Base-by-base conservation (phyloP, 1,139 yeast genomes). In the Kodamaea fungicola region DNA sequence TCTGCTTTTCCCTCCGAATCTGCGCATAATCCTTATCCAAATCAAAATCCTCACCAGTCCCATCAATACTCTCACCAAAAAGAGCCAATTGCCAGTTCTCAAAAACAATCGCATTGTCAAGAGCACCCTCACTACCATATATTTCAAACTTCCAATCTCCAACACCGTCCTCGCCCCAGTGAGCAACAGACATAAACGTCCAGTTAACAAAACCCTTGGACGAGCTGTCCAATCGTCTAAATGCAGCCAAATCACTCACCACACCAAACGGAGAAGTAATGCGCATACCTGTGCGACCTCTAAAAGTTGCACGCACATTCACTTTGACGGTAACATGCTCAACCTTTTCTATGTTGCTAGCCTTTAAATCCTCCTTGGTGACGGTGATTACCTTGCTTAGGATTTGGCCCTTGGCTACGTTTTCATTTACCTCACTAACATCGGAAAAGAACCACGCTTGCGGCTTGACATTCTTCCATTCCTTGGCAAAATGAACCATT, bases 151-250 rank as follows among this genome's bases (percentile, higher is more conserved):
- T 78, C 98, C 98, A 94, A 10, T 77, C 79, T 8, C 99, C 99
- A 24, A 62, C 61, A 2, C 94, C 94, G 1, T 59, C 44, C 56
- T 89, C 97, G 26, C 96, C 97, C 97, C 98, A 92, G 58, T 92
- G 97, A 2, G 96, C 97, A 16, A 94, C 97, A n/a, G 94, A 78
- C 89, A 90, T 88, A 54, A 92, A 92, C 1, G 89, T 85, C 99
- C 99, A 94, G 46, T 83, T 71, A 7, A 55, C 52, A 48, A 87
- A 84, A 0, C 97, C 96, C 2, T 57, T 66, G 2, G 52, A 49
- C 4, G 80, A 69, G 3, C 44, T 48, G 58, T 94, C 99, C 13
- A 61, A 49, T 4, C 61, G 61, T 49, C 99, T 76, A 29, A 72
- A 72, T n/a, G 82, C 77, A 1, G 95, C 96, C 45, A 94, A 68